A percentile compares a stretch with the other conserved stretches of the same genome.
Evolutionary conservation across 164 flowering plant genomes (phyloP).

Genomic region (Vitis amurensis): DNA sequence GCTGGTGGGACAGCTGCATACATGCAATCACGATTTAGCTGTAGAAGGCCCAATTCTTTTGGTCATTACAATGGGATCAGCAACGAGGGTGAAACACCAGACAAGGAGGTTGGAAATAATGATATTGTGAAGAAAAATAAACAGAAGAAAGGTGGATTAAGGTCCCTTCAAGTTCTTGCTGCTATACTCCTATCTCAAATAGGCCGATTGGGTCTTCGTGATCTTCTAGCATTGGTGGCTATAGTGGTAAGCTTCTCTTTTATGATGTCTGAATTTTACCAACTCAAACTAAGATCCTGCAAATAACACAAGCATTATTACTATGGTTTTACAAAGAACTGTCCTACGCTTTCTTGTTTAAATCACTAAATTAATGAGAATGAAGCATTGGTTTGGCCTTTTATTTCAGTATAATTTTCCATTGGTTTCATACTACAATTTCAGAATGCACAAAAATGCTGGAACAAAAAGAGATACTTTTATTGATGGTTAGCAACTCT

Average conservation of each 20-base stretch:
- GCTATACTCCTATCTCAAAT: constrained; percentile 80
- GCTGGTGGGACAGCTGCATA: constrained; percentile 92
- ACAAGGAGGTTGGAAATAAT: constrained; percentile 25
- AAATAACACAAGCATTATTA: too few relatives aligned
- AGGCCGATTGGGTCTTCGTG: constrained; percentile 67
- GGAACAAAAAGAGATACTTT: too few relatives aligned
- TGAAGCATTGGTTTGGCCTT: too few relatives aligned
- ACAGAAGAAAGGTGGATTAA: constrained; percentile 65
- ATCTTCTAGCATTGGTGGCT: constrained; percentile 70
- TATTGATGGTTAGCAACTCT: too few relatives aligned
- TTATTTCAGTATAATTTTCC: too few relatives aligned
- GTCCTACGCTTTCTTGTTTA: too few relatives aligned
- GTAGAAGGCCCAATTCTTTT: constrained; percentile 31
- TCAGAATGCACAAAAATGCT: too few relatives aligned
- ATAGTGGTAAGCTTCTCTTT: constrained; percentile 59
- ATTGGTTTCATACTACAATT: too few relatives aligned
- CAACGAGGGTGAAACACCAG: constrained; percentile 28
- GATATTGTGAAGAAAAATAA: constrained; percentile 29
- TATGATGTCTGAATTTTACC: background rate
- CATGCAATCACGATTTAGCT: constrained; percentile 52
- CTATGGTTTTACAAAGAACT: too few relatives aligned
- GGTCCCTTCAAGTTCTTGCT: constrained; percentile 76
- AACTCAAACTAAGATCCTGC: too few relatives aligned
- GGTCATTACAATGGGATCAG: constrained; percentile 37
- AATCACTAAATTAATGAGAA: too few relatives aligned